Conservation (phyloP, 75 land plant genomes). For the Pinus albicaulis region DNA sequence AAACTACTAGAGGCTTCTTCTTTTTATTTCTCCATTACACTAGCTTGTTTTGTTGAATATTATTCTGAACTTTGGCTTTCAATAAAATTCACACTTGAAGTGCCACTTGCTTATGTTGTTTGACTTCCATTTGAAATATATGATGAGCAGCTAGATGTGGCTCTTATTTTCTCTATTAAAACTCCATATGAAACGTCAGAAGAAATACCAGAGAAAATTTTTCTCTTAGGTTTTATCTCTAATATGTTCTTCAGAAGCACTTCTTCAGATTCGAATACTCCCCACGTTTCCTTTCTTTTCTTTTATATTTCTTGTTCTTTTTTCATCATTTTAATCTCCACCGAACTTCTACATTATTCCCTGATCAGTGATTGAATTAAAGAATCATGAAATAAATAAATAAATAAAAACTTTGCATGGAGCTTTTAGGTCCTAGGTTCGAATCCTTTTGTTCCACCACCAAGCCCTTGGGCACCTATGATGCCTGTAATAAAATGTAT, state of each 20-base stretch:
- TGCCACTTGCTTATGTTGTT: constrained; percentile 1
- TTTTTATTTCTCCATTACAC: constrained; percentile 7
- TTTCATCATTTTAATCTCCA: too few relatives aligned
- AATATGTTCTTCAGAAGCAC: too few relatives aligned
- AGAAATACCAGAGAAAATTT: constrained; percentile 33
- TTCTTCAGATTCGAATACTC: background rate
- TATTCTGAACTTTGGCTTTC: background rate
- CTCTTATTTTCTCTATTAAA: background rate
- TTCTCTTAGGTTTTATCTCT: constrained; percentile 76
- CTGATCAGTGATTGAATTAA: too few relatives aligned
- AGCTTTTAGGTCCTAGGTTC: too few relatives aligned
- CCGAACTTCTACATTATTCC: too few relatives aligned
- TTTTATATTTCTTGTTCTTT: too few relatives aligned
- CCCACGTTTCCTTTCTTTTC: too few relatives aligned
- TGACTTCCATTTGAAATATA: background rate
- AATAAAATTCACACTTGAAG: background rate
- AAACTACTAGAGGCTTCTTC: constrained; percentile 49
- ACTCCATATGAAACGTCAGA: constrained; percentile 8
- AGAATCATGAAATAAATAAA: too few relatives aligned
- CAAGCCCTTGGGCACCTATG: too few relatives aligned
- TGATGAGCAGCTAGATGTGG: background rate
- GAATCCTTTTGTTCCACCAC: too few relatives aligned
- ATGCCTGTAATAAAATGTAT: too few relatives aligned
- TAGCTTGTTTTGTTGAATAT: background rate
- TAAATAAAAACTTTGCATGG: too few relatives aligned